phyloP scores from a whole-genome alignment of 108 stramenopile genomes.

The Asterionellopsis glacialis region DNA sequence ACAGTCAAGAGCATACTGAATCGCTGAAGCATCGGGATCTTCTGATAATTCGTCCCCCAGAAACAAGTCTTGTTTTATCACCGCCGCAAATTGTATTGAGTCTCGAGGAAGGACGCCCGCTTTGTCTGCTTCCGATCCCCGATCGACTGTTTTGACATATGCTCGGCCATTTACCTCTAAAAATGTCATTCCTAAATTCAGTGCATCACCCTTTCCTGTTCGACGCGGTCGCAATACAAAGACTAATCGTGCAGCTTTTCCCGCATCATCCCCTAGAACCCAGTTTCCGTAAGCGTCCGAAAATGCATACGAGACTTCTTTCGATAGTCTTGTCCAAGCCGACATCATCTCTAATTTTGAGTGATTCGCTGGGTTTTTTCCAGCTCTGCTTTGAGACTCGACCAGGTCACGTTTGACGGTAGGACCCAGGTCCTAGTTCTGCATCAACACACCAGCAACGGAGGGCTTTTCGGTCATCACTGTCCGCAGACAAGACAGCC shows the following conservation, averaged over 20 bases:
- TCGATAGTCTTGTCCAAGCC: neutral
- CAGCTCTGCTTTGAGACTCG: too few relatives aligned
- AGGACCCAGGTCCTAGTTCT: too few relatives aligned
- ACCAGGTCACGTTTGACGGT: too few relatives aligned
- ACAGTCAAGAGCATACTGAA: constrained; percentile 52
- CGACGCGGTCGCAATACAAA: constrained; percentile 45
- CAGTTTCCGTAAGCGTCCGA: constrained; percentile 66
- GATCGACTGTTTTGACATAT: constrained; percentile 62
- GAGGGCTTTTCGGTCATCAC: too few relatives aligned
- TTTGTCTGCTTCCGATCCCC: constrained; percentile 31
- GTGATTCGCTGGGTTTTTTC: too few relatives aligned
- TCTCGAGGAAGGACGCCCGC: constrained; percentile 67
- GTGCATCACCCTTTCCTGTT: neutral
- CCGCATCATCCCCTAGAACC: constrained; percentile 78
- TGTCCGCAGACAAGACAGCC: too few relatives aligned
- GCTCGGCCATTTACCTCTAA: constrained; percentile 75
- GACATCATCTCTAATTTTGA: neutral
- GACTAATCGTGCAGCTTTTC: constrained; percentile 54
- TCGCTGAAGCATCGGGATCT: constrained; percentile 9
- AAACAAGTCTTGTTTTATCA: constrained; percentile 34
- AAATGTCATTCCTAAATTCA: constrained; percentile 67
- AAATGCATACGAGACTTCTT: constrained; percentile 23
- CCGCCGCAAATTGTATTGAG: constrained; percentile 74
- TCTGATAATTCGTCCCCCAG: neutral
- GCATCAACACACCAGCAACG: too few relatives aligned